Evolutionary conservation across 371 early-diverging fungal genomes (phyloP).

Genomic region (Mortierella sp.): DNA sequence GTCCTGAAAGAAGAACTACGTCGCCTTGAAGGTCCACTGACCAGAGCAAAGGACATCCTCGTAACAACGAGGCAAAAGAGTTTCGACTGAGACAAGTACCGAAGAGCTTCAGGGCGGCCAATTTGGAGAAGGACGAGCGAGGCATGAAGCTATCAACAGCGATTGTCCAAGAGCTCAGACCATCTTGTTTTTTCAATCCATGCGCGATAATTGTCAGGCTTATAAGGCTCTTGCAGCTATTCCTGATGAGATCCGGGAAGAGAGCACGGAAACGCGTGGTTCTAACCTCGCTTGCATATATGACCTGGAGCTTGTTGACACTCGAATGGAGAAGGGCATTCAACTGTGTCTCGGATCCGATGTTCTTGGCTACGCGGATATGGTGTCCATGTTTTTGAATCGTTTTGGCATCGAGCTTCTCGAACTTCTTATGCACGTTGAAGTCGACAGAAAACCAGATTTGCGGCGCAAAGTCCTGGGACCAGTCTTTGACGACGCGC

Average conservation of each 20-base stretch:
- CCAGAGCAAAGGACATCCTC: constrained; percentile 8
- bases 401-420: background rate
- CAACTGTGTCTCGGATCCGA: background rate
- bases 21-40: background rate
- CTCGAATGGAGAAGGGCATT: constrained; percentile 9
- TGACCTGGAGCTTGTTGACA: constrained; percentile 2
- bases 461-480: constrained; percentile 1
- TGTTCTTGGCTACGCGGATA: background rate
- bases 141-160: constrained; percentile 4
- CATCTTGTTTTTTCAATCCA: background rate
- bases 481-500: constrained; percentile 10
- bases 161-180: background rate
- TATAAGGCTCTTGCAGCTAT: constrained; percentile 4
- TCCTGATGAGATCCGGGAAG: constrained; percentile 11
- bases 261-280: constrained; percentile 3
- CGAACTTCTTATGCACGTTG: background rate
- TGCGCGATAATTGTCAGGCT: background rate
- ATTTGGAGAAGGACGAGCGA: background rate
- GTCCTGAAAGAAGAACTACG: constrained; percentile 9
- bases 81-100: constrained; percentile 1
- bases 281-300: background rate
- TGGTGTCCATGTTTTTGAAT: constrained; percentile 15
- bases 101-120: background rate
- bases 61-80: constrained; percentile 4
- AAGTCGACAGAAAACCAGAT: constrained; percentile 12